phyloP scores from a whole-genome alignment of 306 rosid genomes.

The Sphenostylis stenocarpa region DNA sequence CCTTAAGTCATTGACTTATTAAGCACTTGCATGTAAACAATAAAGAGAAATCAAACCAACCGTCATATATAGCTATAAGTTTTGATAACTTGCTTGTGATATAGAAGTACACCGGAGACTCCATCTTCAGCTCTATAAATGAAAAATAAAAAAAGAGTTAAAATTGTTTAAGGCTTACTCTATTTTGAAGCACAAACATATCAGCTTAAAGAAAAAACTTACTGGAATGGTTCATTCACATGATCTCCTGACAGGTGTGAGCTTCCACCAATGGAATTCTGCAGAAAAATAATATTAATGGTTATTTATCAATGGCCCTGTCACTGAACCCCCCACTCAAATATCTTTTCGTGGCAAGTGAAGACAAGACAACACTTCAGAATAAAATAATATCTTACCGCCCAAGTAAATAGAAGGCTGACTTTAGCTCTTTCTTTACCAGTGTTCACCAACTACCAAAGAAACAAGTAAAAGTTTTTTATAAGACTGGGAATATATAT shows the following conservation, averaged over 20 bases:
- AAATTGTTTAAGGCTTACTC: constrained; percentile 11
- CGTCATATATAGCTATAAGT: constrained; percentile 71
- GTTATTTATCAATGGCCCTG: constrained; percentile 29
- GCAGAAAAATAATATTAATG: constrained; percentile 42
- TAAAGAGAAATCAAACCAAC: constrained; percentile 89
- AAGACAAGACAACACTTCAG: constrained; percentile 15
- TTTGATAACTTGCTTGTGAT: constrained; percentile 99
- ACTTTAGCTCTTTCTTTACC: constrained; percentile 99
- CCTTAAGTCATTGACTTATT: constrained; percentile 34
- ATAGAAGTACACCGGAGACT: constrained; percentile 94
- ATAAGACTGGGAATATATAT: constrained; percentile 10
- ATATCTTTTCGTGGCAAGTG: constrained; percentile 7
- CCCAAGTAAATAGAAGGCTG: constrained; percentile 97
- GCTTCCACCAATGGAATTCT: constrained; percentile 96
- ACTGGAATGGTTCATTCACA: constrained; percentile 90
- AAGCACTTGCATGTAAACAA: constrained; percentile 43
- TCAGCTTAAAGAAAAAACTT: constrained; percentile 34
- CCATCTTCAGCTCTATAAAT: constrained; percentile 88
- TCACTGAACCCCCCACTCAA: background rate
- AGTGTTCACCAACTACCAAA: constrained; percentile 85
- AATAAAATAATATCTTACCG: constrained; percentile 60
- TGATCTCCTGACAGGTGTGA: constrained; percentile 92
- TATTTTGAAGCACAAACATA: background rate
- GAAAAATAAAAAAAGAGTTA: constrained; percentile 30
- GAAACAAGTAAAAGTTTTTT: constrained; percentile 28